Conservation (phyloP, 805 yeast genomes). For the Tetrapisispora fleetii region DNA sequence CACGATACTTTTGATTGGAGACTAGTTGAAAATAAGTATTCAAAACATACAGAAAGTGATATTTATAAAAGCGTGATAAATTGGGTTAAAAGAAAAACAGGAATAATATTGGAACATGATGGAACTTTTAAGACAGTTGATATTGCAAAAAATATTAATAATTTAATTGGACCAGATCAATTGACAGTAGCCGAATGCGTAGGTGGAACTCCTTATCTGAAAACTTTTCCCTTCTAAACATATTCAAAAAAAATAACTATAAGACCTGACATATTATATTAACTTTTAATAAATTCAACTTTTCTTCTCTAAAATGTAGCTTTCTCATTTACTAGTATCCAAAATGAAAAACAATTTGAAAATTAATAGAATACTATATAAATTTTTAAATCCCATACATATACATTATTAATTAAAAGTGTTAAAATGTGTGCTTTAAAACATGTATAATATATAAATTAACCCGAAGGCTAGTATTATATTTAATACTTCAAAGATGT, state of each 20-base stretch:
- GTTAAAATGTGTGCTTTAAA: neutral
- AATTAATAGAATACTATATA: too few species aligned
- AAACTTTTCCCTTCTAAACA: neutral
- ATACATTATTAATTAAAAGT: neutral
- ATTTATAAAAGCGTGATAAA: constrained; percentile 45
- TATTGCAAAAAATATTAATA: constrained; percentile 51
- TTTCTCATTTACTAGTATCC: too few species aligned
- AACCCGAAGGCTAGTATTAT: neutral
- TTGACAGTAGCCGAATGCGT: constrained; percentile 73
- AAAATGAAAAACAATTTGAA: neutral
- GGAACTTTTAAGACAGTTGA: constrained; percentile 55
- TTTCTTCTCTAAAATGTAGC: too few species aligned
- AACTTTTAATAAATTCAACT: too few species aligned
- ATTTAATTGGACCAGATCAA: constrained; percentile 50
- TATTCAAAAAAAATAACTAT: too few species aligned
- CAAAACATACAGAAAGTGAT: constrained; percentile 36
- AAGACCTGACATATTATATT: too few species aligned
- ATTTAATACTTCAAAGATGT: constrained; percentile 32
- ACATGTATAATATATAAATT: neutral
- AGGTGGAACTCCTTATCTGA: constrained; percentile 34
- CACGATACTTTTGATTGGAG: constrained; percentile 89
- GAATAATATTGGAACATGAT: constrained; percentile 84
- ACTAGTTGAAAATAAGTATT: constrained; percentile 38
- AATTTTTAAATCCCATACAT: neutral
- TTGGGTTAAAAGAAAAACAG: constrained; percentile 44